A percentile compares a stretch with the other conserved stretches of the same genome.
These are phyloP conservation scores for Hypoxylon lenormandii DNA, from an alignment of 495 filamentous ascomycete genomes.

Conservation along the genomic window DNA sequence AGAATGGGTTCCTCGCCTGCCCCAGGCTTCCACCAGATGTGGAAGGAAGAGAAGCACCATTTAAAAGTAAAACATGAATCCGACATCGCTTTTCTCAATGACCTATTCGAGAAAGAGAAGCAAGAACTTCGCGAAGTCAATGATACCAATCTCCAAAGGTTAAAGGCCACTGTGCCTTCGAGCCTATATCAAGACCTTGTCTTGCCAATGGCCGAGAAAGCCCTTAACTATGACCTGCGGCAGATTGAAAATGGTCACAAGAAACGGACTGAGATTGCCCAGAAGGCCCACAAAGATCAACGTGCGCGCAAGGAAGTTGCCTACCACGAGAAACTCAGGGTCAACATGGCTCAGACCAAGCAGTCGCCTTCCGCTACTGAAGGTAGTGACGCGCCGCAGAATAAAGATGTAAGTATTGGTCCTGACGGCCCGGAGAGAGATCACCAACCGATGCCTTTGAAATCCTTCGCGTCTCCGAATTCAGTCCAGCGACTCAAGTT, in stretches of 20 bases:
- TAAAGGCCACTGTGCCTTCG: slow-evolving; percentile 13
- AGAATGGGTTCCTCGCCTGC: slow-evolving; percentile 28
- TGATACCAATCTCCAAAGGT: slow-evolving; percentile 3
- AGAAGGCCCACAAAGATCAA: slow-evolving; percentile 13
- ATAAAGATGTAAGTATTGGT: slow-evolving; percentile 30
- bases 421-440: not conserved
- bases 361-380: not conserved
- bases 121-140: slow-evolving; percentile 3
- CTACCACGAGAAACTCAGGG: slow-evolving; percentile 6
- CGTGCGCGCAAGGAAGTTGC: slow-evolving; percentile 7
- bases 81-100: slow-evolving; percentile 10
- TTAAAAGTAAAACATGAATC: slow-evolving; percentile 14
- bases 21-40: slow-evolving; percentile 4
- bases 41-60: slow-evolving; percentile 4
- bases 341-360: not conserved
- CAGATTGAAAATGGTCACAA: slow-evolving; percentile 3
- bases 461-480: not conserved
- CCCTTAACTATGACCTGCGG: slow-evolving; percentile 19
- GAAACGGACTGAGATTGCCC: not conserved
- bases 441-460: slow-evolving; percentile 3
- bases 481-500: not conserved
- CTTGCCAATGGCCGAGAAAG: slow-evolving; percentile 33
- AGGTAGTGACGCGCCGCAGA: not conserved
- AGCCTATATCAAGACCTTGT: slow-evolving; percentile 20
- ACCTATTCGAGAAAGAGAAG: slow-evolving; percentile 14